phyloP scores from a whole-genome alignment of 1,284 basidiomycete genomes.

The Ganoderma sinense region DNA sequence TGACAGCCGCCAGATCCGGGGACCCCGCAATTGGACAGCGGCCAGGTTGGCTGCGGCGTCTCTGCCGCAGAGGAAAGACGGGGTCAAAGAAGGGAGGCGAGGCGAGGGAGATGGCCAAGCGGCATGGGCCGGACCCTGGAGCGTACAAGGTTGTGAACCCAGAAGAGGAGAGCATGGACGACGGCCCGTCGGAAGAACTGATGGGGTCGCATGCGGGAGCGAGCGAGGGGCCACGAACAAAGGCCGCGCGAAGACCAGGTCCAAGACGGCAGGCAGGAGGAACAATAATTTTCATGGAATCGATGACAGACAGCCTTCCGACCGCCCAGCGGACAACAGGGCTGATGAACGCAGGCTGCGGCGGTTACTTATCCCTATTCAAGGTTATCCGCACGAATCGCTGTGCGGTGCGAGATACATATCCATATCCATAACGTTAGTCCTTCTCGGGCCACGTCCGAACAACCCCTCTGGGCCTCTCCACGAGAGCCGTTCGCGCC shows the following conservation, averaged over 20 bases:
- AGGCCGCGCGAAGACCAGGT: background rate
- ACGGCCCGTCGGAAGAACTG: background rate
- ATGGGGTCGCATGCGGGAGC: background rate
- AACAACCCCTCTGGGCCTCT: background rate
- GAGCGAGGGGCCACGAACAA: background rate
- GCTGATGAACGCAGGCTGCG: background rate
- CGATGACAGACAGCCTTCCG: background rate
- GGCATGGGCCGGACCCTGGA: constrained; percentile 1
- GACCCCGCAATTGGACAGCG: background rate
- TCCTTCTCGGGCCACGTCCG: constrained; percentile 6
- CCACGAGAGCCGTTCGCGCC: background rate
- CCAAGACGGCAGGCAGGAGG: background rate
- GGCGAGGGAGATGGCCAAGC: background rate
- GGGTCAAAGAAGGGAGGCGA: background rate
- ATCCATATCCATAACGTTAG: background rate
- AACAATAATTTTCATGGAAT: background rate
- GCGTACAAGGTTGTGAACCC: constrained; percentile 1
- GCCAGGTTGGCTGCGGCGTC: background rate
- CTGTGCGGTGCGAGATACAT: background rate
- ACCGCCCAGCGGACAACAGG: background rate
- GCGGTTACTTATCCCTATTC: background rate
- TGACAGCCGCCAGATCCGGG: background rate
- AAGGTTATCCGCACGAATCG: background rate
- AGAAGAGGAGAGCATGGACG: background rate
- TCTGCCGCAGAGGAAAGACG: background rate